Conservation (phyloP, 2,329 filamentous ascomycete species). For the Colletotrichum abscissum region DNA sequence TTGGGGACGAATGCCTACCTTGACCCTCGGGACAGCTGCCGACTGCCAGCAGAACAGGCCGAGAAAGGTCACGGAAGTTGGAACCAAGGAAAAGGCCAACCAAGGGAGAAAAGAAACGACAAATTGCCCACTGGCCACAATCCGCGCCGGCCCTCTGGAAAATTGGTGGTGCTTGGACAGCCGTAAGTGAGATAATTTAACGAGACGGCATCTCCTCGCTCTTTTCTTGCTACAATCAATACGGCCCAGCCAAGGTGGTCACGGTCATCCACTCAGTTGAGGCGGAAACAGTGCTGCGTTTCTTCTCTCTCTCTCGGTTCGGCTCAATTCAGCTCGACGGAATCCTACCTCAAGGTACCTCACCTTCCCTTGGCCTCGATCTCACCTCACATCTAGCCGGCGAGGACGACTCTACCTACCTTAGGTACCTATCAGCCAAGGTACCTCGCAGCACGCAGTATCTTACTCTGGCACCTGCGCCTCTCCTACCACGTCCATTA, state of each 20-base stretch:
- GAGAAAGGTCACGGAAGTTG: not conserved
- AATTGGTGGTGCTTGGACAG: conserved; percentile 29
- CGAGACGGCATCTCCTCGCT: conserved; percentile 22
- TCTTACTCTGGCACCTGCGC: not conserved
- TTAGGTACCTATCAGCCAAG: not conserved
- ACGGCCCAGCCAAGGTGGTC: conserved; percentile 5
- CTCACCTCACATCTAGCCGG: not conserved
- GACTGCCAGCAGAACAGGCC: not conserved
- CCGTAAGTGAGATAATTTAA: conserved; percentile 14
- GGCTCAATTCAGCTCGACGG: conserved; percentile 2
- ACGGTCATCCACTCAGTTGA: conserved; percentile 14
- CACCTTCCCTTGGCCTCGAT: not conserved
- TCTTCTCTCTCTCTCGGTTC: not conserved
- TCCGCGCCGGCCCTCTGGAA: not conserved
- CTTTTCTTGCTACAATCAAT: not conserved
- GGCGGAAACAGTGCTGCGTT: conserved; percentile 4
- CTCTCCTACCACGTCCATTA: not conserved
- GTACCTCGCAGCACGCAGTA: not conserved
- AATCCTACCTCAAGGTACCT: not conserved
- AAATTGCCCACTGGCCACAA: not conserved
- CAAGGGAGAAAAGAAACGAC: conserved; percentile 31
- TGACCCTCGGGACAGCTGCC: conserved; percentile 3
- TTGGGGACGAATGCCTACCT: not conserved
- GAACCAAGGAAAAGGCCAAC: conserved; percentile 23
- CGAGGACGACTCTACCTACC: not conserved